Evolutionary conservation across 2,329 filamentous ascomycete genomes (phyloP), one percentile per base, ranked within the genome.

Genomic region (Colletotrichum chrysophilum): DNA sequence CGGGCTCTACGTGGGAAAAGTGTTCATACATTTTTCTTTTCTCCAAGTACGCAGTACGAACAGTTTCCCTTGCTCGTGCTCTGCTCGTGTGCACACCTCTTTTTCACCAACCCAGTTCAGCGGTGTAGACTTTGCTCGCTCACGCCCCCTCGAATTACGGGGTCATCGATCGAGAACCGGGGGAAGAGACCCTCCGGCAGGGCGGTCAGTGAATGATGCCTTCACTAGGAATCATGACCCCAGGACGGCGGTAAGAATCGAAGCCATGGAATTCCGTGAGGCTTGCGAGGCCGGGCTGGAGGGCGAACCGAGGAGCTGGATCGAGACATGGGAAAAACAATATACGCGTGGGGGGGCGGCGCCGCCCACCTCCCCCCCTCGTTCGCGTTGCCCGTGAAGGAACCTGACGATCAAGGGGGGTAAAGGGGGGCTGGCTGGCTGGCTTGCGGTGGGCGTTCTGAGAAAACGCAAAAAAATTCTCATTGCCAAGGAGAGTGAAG

Each of bases 261-360:
- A 30, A 43, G 66, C 55, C 43, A 69, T 48, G 55, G 55, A 58
- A 48, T 28, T 60, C 56, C 28, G 18, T 43, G 24, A 60, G 56
- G 26, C 61, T 58, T 36, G 36, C 66, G 55, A 43, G 34, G 65
- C 16, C 65, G 65, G n/a, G 12, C 34, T 26, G 13, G 16, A 28
- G 65, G n/a, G 28, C 5, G 43, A 56, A 26, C 58, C 71, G 26
- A 62, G 18, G 28, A 71, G 72, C 72, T 71, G 72, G 67, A 71
- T 66, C 61, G 30, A 66, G 72, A 66, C 67, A 62, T 24, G 24
- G 64, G 18, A 68, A 72, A 30, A 70, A 24, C 24, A 21, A 48
- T 26, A 56, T 26, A 26, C 26, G 64, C 36, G 38, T 56, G 65
- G 60, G 36, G 66, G 43, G 10, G 28, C 36, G 24, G 16, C 38